Evolutionary conservation across 2,329 filamentous ascomycete species (phyloP).

Genomic region (Colletotrichum melonis): DNA sequence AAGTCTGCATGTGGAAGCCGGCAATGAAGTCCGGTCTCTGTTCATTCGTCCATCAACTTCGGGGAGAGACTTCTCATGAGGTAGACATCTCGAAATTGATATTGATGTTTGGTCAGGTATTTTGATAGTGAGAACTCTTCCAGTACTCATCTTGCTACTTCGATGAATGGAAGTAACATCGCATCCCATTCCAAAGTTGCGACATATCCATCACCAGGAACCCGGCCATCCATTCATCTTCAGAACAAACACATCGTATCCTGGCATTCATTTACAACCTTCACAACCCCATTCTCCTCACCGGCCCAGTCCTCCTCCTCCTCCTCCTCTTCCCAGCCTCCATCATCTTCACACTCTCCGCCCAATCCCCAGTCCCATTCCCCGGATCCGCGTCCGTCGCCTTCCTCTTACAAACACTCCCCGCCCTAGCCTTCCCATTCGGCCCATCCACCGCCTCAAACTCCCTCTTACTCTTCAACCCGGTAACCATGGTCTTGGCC

Average conservation of each 20-base stretch:
- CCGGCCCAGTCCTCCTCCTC: neutral
- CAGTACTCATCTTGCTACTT: too few relatives aligned
- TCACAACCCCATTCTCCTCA: neutral
- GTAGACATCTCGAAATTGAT: too few relatives aligned
- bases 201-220: too few relatives aligned
- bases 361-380: neutral
- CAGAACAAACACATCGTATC: neutral
- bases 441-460: constrained; percentile 44
- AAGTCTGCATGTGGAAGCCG: neutral
- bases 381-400: constrained; percentile 23
- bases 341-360: neutral
- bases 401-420: constrained; percentile 41
- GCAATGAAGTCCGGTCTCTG: too few relatives aligned
- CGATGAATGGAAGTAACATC: too few relatives aligned
- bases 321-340: neutral
- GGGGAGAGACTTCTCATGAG: too few relatives aligned
- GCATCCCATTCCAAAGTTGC: too few relatives aligned
- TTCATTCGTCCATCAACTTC: too few relatives aligned
- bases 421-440: constrained; percentile 43
- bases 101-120: too few relatives aligned
- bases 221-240: too few relatives aligned
- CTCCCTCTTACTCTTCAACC: constrained; percentile 42
- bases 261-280: neutral
- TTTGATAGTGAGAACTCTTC: too few relatives aligned
- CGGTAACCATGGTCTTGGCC: constrained; percentile 49